A percentile compares a stretch with the other conserved stretches of the same genome.
Evolutionary conservation across 371 early-diverging fungal species (phyloP).

Genomic region (Batkoa obscura): DNA sequence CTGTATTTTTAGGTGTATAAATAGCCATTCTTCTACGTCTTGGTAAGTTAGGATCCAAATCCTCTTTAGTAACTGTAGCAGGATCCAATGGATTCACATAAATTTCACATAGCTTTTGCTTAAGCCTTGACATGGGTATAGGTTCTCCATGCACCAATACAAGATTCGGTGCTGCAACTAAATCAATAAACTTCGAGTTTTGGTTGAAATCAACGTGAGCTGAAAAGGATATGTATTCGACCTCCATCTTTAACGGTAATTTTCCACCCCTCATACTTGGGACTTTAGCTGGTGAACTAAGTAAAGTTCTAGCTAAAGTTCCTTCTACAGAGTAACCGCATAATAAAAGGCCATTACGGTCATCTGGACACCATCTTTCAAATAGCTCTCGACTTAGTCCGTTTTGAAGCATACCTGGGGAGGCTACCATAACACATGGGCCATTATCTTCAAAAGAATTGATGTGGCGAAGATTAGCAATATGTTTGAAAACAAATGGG

Average conservation of each 20-base stretch:
- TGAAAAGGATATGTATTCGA: constrained; percentile 97
- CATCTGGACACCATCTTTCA: constrained; percentile 96
- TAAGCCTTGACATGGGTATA: constrained; percentile 94
- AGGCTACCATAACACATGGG: constrained; percentile 99
- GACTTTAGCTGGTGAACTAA: constrained; percentile 91
- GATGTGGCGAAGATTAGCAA: constrained; percentile 82
- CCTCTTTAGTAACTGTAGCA: background rate
- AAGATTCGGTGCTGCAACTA: constrained; percentile 86
- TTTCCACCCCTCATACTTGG: constrained; percentile 68
- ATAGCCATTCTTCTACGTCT: constrained; percentile 52
- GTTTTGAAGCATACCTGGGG: constrained; percentile 99
- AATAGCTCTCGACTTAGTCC: constrained; percentile 96
- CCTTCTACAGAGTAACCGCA: constrained; percentile 99
- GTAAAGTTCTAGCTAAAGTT: constrained; percentile 89
- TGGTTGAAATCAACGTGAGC: constrained; percentile 99
- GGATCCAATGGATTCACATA: constrained; percentile 33
- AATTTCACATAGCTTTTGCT: constrained; percentile 44
- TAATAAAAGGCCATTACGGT: constrained; percentile 90
- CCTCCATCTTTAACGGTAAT: constrained; percentile 77
- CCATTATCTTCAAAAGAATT: constrained; percentile 94
- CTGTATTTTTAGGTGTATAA: constrained; percentile 88
- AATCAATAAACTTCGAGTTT: constrained; percentile 97
- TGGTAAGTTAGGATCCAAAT: background rate
- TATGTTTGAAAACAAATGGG: constrained; percentile 97
- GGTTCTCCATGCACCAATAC: constrained; percentile 99